These are phyloP conservation scores for Nicotiana paniculata DNA, from an alignment of 257 asterid species.

Conservation along the genomic window DNA sequence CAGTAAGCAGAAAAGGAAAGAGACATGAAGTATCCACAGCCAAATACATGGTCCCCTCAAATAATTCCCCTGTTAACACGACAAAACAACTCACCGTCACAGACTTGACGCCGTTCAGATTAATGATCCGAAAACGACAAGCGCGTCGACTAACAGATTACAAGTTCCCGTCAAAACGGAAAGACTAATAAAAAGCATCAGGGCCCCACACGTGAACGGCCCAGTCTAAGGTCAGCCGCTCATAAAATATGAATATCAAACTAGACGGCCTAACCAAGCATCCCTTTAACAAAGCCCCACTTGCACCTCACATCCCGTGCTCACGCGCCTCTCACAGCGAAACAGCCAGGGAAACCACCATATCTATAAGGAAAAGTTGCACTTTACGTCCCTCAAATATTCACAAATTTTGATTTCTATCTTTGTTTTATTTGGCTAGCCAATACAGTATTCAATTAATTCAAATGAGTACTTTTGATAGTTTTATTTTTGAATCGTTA, in stretches of 20 bases:
- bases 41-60: constrained; percentile 7
- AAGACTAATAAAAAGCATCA: neutral
- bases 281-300: neutral
- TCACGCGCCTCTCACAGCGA: neutral
- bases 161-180: neutral
- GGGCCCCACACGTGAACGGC: constrained; percentile 4
- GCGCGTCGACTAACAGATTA: neutral
- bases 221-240: constrained; percentile 1
- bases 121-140: neutral
- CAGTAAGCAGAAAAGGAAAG: neutral
- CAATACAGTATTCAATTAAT: no score
- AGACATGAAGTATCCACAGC: neutral
- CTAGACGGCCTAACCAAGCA: neutral
- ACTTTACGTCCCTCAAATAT: no score
- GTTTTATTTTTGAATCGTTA: no score
- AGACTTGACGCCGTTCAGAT: neutral
- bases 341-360: neutral
- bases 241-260: neutral
- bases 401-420: no score
- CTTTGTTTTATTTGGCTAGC: no score
- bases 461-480: no score
- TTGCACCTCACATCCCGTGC: neutral
- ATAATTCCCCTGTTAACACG: neutral
- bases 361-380: neutral
- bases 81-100: constrained; percentile 2